Conservation (phyloP, 2,329 filamentous ascomycete species). For the Verticillium nonalfalfae region DNA sequence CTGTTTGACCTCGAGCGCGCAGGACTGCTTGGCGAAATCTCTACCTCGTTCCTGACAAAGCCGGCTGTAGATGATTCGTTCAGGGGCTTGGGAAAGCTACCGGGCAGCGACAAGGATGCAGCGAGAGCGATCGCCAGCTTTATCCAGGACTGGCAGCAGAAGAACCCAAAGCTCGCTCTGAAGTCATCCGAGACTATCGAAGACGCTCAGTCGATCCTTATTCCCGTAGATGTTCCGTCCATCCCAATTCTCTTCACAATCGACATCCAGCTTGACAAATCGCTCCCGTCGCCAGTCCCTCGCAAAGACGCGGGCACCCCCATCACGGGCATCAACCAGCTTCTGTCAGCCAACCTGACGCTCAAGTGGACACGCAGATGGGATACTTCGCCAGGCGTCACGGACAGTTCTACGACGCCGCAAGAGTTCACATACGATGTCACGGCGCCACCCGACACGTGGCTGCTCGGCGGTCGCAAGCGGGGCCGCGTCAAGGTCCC, state of each 20-base stretch:
- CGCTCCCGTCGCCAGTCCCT: conserved; percentile 19
- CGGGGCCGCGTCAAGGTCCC: conserved; percentile 41
- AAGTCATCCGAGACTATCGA: conserved; percentile 11
- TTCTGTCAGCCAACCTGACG: conserved; percentile 55
- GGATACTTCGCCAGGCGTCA: conserved; percentile 39
- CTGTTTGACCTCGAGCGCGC: conserved; percentile 50
- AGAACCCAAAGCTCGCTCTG: conserved; percentile 21
- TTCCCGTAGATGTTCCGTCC: conserved; percentile 84
- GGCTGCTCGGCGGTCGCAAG: conserved; percentile 78
- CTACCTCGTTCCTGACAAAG: conserved; percentile 38
- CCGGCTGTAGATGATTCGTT: conserved; percentile 45
- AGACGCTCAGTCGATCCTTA: conserved; percentile 59
- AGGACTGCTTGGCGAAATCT: conserved; percentile 44
- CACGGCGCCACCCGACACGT: conserved; percentile 64
- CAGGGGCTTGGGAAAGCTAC: conserved; percentile 37
- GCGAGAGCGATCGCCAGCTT: conserved; percentile 20
- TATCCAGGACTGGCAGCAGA: conserved; percentile 29
- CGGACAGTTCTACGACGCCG: conserved; percentile 17
- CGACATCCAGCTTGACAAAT: conserved; percentile 49
- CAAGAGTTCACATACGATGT: conserved; percentile 81
- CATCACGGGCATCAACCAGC: conserved; percentile 55
- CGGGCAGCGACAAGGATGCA: conserved; percentile 25
- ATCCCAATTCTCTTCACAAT: conserved; percentile 79
- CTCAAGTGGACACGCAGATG: conserved; percentile 58
- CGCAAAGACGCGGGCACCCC: conserved; percentile 26